Base-by-base conservation (phyloP, 768 basidiomycete genomes). In the Suillus spraguei region DNA sequence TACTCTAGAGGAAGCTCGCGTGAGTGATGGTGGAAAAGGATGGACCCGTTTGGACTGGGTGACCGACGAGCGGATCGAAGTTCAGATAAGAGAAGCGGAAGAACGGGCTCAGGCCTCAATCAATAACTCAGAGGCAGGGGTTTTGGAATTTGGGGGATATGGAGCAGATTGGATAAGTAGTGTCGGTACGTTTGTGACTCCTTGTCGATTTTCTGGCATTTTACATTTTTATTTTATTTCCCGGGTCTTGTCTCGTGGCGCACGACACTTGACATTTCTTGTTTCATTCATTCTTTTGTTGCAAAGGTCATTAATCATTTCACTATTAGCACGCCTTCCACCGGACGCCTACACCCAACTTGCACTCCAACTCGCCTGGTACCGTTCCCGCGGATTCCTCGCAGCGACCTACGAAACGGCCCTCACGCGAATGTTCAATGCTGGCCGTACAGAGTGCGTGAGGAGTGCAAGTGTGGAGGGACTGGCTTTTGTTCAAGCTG, bases 341-440 rank as follows among this genome's bases (percentile, higher is more conserved):
- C 87, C 95, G 0, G 96, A 98, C 71, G 91, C 91, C 1, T 97
- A 86, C 76, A 84, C 97, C 56, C 96, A 98, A 72, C 91, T 97
- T 84, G 92, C 87, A 0, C 81, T 97, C 22, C 96, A 98, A 72
- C 83, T 97, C 11, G 95, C 95, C 4, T 97, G 91, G 89, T 93
- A 91, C 78, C 85, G 84, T 72, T 86, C 87, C 24, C 90, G 88
- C 53, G 87, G 86, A 13, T 77, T 81, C 63, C 89, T 93, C 69
- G 92, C 93, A 4, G 93, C 96, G 2, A 94, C 92, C 8, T 97
- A 98, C 73, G 96, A 98, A 76, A 97, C 95, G 0, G 92, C 89
- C 0, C 83, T 96, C 38, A 97, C 96, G 2, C 85, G 94, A 32
- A 83, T 91, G 74, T 96, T 96, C 78, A 80, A 89, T 64, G 87